Percentiles rank a stretch among this genome's conserved stretches.
Conservation (phyloP, 495 filamentous ascomycete species). For the Podospora pseudoanserina region DNA sequence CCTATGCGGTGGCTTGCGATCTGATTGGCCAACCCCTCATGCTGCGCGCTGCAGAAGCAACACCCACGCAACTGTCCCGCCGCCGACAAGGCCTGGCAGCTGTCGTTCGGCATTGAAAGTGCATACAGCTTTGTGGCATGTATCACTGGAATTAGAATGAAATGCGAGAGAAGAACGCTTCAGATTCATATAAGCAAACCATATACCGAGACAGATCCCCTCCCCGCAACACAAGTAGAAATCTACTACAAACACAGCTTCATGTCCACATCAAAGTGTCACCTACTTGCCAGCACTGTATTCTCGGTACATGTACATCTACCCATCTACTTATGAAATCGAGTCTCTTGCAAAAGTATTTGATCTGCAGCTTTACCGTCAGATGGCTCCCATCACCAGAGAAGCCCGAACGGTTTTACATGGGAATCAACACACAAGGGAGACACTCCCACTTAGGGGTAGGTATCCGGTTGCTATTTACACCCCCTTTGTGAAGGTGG, state of each 20-base stretch:
- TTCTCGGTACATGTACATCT: too few relatives aligned
- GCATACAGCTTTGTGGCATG: not conserved
- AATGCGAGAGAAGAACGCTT: too few relatives aligned
- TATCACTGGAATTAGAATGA: not conserved
- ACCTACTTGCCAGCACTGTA: too few relatives aligned
- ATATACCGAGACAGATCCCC: too few relatives aligned
- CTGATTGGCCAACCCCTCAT: conserved; percentile 14
- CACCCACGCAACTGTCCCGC: not conserved
- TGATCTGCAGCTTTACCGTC: not conserved
- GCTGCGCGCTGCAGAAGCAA: not conserved
- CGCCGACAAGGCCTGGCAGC: not conserved
- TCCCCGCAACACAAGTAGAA: too few relatives aligned
- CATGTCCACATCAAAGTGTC: too few relatives aligned
- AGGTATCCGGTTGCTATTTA: not conserved
- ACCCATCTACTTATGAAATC: not conserved
- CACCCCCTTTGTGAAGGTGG: not conserved
- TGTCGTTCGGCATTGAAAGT: not conserved
- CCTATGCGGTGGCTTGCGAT: not conserved
- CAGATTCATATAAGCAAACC: too few relatives aligned
- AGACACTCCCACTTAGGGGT: not conserved
- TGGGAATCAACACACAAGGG: not conserved
- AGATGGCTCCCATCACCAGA: not conserved
- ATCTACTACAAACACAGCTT: too few relatives aligned
- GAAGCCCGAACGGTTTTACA: not conserved
- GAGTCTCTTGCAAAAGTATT: not conserved